Base-by-base conservation (phyloP, 805 yeast species). In the Pichia occidentalis region DNA sequence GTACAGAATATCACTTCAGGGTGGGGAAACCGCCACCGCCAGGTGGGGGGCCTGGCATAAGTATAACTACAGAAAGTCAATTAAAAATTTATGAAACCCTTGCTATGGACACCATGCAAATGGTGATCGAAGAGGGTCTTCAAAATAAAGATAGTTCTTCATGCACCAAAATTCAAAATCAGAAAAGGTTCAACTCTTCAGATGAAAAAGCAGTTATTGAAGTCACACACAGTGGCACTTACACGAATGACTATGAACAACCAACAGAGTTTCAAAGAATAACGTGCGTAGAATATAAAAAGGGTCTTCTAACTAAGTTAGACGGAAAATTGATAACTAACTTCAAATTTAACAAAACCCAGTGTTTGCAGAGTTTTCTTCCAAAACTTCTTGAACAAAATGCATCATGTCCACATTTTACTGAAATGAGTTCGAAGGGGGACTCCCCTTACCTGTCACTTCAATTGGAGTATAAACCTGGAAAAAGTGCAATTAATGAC, bases 1-100 rank as follows among this genome's bases (percentile, higher is more conserved):
- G 48, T 25, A 30, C 33, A 1, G 42, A 43, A 18, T 46, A 43
- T 30, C 43, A 19, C 29, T 31, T 56, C 23, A 44, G 59, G 19
- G 38, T 56, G 16, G 35, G 45, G 3, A 39, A 33, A 24, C 19
- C 22, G 3, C 22, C 21, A 2, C 21, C 13, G 3, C 12, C 24
- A 5, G 8, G 25, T n/a, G 21, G 16, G 13, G 31, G 29, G 14
- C 16, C 4, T 6, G 12, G 9, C 16, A 16, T 24, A 5, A 13
- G 23, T 22, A 33, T 19, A 3, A 19, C 45, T 4, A 48, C 50
- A 3, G 5, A 16, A 3, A 26, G 36, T 17, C 51, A 46, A 32
- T 18, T 46, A 7, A 16, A 29, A 7, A 21, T n/a, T 7, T 29
- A 41, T 41, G 43, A 24, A 24, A 24, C 27, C 27, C 2, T 24